Base-by-base conservation (phyloP, 768 basidiomycete genomes). In the Lactarius psammicola region DNA sequence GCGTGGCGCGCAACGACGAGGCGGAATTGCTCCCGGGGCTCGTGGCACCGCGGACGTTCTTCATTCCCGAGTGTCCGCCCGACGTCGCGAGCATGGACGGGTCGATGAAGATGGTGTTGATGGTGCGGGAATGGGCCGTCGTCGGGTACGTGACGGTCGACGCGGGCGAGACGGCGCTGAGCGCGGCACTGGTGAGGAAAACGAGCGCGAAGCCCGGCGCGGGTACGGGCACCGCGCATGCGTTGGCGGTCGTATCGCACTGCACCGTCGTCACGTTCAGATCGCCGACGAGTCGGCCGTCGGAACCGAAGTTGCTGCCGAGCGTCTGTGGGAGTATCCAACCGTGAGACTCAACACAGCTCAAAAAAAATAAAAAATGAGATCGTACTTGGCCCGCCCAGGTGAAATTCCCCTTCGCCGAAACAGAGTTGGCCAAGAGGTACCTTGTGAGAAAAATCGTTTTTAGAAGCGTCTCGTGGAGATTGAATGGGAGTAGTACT, bases 121-220 rank as follows among this genome's bases (percentile, higher is more conserved):
- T 72, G 20, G 74, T 74, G 69, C 81, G 81, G 4, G 87, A 87
- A 20, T 76, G 72, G 15, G 80, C 82, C 0, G 86, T 85, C 15
- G 83, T 86, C 15, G 83, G 65, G 31, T 73, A 74, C 26, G 75
- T 75, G 68, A 82, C 81, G 2, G 88, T 88, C n/a, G 66, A 67
- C 0, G 70, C 73, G 4, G 75, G 75, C 17, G 71, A 73, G 11
- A 76, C 72, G 55, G 79, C 80, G 0, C 74, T 61, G 34, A 80
- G 71, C 2, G 82, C 79, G 28, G 73, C 67, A 60, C 77, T 73
- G 6, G 78, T 82, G 38, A 93, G 76, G 79, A 91, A 91, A 64
- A 94, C 89, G 55, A 94, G 80, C 0, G 90, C 90, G 65, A 88
- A 86, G 42, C 84, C 84, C 0, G 92, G 91, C 0, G 90, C 88